phyloP scores from a whole-genome alignment of 441 rosid genomes.

The Breynia disticha region DNA sequence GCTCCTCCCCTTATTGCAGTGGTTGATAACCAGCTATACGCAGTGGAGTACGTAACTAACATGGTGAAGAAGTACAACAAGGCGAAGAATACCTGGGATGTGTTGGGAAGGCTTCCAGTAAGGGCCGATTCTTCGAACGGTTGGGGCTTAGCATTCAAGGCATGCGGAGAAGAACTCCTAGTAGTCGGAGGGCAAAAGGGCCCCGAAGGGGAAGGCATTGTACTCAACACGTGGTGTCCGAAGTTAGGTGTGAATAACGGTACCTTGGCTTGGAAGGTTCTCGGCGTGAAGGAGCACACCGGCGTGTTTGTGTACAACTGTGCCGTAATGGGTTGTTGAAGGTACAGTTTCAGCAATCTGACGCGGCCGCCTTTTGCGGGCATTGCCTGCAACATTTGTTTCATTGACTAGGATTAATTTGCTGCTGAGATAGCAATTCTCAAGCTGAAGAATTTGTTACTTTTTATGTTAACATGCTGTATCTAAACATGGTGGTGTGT shows the following conservation, averaged over 20 bases:
- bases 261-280: conserved; percentile 23
- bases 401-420: conserved; percentile 15
- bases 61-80: conserved; percentile 29
- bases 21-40: conserved; percentile 24
- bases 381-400: conserved; percentile 9
- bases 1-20: conserved; percentile 37
- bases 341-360: conserved; percentile 9
- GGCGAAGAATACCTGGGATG: conserved; percentile 21
- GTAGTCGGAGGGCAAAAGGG: conserved; percentile 28
- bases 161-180: conserved; percentile 21
- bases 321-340: conserved; percentile 27
- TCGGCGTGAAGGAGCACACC: conserved; percentile 22
- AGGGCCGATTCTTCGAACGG: conserved; percentile 27
- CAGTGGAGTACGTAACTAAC: conserved; percentile 25
- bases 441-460: conserved; percentile 13
- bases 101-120: conserved; percentile 27
- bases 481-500: conserved; percentile 10
- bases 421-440: conserved; percentile 14
- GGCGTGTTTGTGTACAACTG: conserved; percentile 25
- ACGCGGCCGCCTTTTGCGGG: conserved; percentile 12
- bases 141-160: conserved; percentile 32
- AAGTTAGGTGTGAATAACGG: conserved; percentile 18
- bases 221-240: conserved; percentile 25
- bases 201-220: conserved; percentile 24
- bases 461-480: conserved; percentile 15